These are phyloP conservation scores for Neurospora sp. DNA, from an alignment of 2,329 filamentous ascomycete species.

Conservation along the genomic window DNA sequence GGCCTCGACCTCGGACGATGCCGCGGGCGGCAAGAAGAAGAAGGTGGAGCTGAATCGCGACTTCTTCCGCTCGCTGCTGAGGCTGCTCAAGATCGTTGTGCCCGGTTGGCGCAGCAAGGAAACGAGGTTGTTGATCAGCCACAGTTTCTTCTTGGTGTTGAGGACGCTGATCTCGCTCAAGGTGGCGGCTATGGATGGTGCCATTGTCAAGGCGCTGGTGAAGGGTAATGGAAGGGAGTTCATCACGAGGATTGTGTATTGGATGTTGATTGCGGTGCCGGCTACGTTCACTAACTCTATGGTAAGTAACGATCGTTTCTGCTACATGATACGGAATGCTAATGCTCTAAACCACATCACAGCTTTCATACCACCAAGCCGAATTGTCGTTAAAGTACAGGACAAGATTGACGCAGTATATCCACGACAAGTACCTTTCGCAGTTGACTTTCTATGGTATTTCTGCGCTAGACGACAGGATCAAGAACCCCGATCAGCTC, in stretches of 20 bases:
- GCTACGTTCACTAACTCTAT: slow-evolving; percentile 99
- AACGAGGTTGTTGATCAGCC: slow-evolving; percentile 72
- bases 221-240: slow-evolving; percentile 88
- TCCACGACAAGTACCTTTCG: slow-evolving; percentile 93
- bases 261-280: slow-evolving; percentile 94
- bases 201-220: slow-evolving; percentile 83
- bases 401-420: slow-evolving; percentile 82
- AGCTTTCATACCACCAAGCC: slow-evolving; percentile 95
- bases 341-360: slow-evolving; percentile 6
- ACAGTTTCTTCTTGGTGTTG: slow-evolving; percentile 85
- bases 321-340: background rate
- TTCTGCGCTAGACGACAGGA: slow-evolving; percentile 87
- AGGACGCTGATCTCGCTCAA: slow-evolving; percentile 89
- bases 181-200: slow-evolving; percentile 91
- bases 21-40: slow-evolving; percentile 43
- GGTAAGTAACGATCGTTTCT: slow-evolving; percentile 42
- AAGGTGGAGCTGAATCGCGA: slow-evolving; percentile 91
- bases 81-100: slow-evolving; percentile 76
- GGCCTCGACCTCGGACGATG: slow-evolving; percentile 27
- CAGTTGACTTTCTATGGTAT: slow-evolving; percentile 97
- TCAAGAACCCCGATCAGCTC: slow-evolving; percentile 96
- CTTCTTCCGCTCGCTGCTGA: slow-evolving; percentile 62
- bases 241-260: slow-evolving; percentile 80
- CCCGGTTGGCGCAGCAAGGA: slow-evolving; percentile 87
- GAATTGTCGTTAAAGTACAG: slow-evolving; percentile 89